A percentile compares a stretch with the other conserved stretches of the same genome.
Conservation (phyloP, 176 grass and related monocot genomes). For the Rhipidocladum racemiflorum region DNA sequence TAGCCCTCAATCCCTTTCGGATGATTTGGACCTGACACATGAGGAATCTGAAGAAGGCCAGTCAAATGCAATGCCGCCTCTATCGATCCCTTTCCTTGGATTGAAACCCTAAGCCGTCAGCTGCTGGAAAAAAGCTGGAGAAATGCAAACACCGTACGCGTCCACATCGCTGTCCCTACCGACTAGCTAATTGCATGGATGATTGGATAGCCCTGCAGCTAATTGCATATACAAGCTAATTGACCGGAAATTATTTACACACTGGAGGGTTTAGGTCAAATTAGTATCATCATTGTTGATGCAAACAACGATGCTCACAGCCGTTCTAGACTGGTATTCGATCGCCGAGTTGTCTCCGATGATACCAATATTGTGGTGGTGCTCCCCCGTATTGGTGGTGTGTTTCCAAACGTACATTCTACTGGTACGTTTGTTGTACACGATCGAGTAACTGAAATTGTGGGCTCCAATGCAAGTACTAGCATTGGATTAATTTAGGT, state of each 20-base stretch:
- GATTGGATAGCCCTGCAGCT: neutral
- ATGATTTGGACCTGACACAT: conserved; percentile 5
- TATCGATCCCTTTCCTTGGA: conserved; percentile 3
- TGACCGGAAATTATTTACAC: neutral
- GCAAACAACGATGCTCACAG: neutral
- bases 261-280: too few species aligned
- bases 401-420: neutral
- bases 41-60: neutral
- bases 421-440: neutral
- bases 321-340: too few species aligned
- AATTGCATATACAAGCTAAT: neutral
- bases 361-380: too few species aligned
- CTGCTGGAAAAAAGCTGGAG: neutral
- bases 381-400: neutral
- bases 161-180: neutral
- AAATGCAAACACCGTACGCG: neutral
- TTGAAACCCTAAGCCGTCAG: neutral
- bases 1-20: conserved; percentile 21
- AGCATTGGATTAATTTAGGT: too few species aligned
- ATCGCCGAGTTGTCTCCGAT: too few species aligned
- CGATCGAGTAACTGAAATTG: neutral
- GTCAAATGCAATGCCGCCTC: neutral
- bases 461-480: neutral
- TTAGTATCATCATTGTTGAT: neutral
- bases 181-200: neutral